phyloP scores from a whole-genome alignment of 2,329 filamentous ascomycete species.

The Calonectria leucothoes region DNA sequence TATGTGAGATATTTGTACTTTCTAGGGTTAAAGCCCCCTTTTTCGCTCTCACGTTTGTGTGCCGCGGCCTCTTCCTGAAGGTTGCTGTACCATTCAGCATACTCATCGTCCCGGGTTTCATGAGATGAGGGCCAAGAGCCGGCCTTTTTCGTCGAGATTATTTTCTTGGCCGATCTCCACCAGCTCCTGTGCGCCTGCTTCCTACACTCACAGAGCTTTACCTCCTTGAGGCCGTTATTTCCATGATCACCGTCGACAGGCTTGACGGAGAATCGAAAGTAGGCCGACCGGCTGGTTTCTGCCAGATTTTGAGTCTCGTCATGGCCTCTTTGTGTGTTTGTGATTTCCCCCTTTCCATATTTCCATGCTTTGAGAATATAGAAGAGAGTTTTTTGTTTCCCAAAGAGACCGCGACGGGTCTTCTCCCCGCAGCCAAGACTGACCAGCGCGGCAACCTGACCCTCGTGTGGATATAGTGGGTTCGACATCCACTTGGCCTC shows the following conservation, averaged over 20 bases:
- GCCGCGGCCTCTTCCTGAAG: background rate
- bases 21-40: background rate
- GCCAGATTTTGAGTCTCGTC: background rate
- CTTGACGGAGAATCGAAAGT: background rate
- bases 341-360: background rate
- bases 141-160: background rate
- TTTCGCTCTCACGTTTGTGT: background rate
- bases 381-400: background rate
- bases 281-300: background rate
- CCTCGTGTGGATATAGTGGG: background rate
- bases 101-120: background rate
- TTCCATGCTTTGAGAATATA: background rate
- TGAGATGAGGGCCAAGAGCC: background rate
- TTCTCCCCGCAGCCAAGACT: background rate
- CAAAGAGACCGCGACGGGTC: background rate
- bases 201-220: background rate
- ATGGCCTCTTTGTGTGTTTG: background rate
- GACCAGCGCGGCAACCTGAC: background rate
- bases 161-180: background rate
- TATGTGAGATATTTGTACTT: background rate
- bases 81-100: background rate
- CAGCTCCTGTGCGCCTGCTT: background rate
- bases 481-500: slow-evolving; percentile 6
- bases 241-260: background rate
- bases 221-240: background rate